A percentile compares a stretch with the other conserved stretches of the same genome.
phyloP scores from a whole-genome alignment of 768 basidiomycete genomes.

The Artomyces pyxidatus region DNA sequence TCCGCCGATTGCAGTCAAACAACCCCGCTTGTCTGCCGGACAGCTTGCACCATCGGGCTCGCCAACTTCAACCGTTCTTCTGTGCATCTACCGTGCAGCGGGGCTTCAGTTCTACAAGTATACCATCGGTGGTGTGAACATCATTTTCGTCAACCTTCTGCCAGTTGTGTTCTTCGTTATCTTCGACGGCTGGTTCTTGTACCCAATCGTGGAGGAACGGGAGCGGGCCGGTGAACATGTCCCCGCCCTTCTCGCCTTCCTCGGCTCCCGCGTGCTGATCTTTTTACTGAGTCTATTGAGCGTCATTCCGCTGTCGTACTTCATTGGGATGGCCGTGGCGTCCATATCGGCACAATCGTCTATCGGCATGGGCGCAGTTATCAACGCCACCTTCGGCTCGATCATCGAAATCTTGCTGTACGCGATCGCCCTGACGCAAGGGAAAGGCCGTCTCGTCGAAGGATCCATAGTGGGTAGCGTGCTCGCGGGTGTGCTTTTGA shows the following conservation, averaged over 20 bases:
- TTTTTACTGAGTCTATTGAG: slow-evolving; percentile 80
- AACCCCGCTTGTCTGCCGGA: slow-evolving; percentile 71
- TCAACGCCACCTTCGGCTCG: slow-evolving; percentile 99
- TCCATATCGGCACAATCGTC: slow-evolving; percentile 97
- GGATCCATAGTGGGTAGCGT: slow-evolving; percentile 94
- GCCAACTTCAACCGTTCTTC: slow-evolving; percentile 79
- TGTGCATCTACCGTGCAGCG: slow-evolving; percentile 90
- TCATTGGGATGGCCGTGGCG: slow-evolving; percentile 99
- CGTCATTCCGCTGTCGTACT: slow-evolving; percentile 96
- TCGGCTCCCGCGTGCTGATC: slow-evolving; percentile 71
- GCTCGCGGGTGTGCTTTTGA: slow-evolving; percentile 89
- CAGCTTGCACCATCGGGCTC: slow-evolving; percentile 82
- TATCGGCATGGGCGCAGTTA: slow-evolving; percentile 99
- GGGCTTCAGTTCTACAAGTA: slow-evolving; percentile 97
- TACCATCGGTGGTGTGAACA: slow-evolving; percentile 97
- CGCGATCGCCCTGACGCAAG: slow-evolving; percentile 77
- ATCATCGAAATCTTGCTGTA: slow-evolving; percentile 97
- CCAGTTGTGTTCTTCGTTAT: slow-evolving; percentile 95
- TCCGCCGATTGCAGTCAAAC: slow-evolving; percentile 57
- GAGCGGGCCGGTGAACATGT: slow-evolving; percentile 47
- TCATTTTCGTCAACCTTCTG: slow-evolving; percentile 92
- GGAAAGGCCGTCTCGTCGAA: slow-evolving; percentile 91
- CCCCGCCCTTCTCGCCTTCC: slow-evolving; percentile 54
- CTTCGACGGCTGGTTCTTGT: slow-evolving; percentile 81
- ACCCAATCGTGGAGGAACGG: slow-evolving; percentile 58